Conservation (phyloP, 495 filamentous ascomycete genomes). For the Hypoxylon subgilvum region DNA sequence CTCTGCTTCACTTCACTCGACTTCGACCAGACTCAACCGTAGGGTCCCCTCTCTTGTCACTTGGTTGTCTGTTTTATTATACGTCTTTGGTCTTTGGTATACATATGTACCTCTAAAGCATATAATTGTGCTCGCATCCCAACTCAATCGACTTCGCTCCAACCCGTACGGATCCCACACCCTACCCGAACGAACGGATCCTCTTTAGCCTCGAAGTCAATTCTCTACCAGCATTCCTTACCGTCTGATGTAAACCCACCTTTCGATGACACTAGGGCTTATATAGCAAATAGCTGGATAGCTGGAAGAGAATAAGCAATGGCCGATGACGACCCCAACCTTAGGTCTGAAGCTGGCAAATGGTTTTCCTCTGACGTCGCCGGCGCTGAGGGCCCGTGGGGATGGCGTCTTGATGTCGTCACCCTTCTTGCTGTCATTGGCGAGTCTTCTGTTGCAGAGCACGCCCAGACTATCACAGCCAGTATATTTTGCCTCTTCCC, state of each 20-base stretch:
- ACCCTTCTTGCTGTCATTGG: slow-evolving; percentile 69
- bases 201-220: slow-evolving; percentile 9
- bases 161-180: neutral
- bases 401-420: slow-evolving; percentile 66
- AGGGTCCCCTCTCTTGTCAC: neutral
- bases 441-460: slow-evolving; percentile 62
- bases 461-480: slow-evolving; percentile 63
- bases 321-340: slow-evolving; percentile 19
- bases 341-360: slow-evolving; percentile 5
- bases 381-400: slow-evolving; percentile 39
- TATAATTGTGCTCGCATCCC: neutral
- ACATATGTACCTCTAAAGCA: neutral
- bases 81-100: slow-evolving; percentile 5
- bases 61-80: neutral
- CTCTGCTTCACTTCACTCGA: neutral
- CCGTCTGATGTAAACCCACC: neutral
- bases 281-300: neutral
- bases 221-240: slow-evolving; percentile 9
- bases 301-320: slow-evolving; percentile 13
- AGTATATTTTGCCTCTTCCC: slow-evolving; percentile 63
- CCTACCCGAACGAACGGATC: neutral
- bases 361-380: slow-evolving; percentile 50
- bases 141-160: slow-evolving; percentile 16
- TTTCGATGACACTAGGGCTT: neutral
- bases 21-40: too few species aligned